Evolutionary conservation across 1,139 yeast species (phyloP).

Genomic region (Debaryomyces udenii): DNA sequence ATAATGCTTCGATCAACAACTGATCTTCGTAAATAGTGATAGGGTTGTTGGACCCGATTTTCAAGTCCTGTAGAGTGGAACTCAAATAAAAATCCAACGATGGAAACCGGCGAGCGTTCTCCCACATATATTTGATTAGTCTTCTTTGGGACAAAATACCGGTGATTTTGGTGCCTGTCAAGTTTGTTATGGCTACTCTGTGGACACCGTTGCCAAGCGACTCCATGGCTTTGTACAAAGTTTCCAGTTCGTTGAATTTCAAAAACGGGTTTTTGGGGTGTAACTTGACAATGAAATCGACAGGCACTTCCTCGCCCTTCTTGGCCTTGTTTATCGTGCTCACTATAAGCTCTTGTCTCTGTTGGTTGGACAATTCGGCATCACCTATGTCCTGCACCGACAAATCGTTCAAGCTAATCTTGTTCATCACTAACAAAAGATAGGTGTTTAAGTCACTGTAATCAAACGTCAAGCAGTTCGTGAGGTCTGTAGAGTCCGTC

Average conservation of each 20-base stretch:
- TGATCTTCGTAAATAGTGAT: constrained; percentile 85
- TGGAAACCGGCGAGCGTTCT: constrained; percentile 84
- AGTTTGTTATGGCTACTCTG: constrained; percentile 78
- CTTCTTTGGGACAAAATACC: constrained; percentile 92
- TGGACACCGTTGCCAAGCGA: constrained; percentile 91
- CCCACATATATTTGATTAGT: constrained; percentile 82
- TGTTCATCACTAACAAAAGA: constrained; percentile 72
- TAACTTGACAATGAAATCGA: constrained; percentile 71
- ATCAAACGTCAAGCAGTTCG: constrained; percentile 79
- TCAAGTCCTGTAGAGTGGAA: constrained; percentile 64
- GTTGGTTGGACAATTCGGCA: constrained; percentile 18
- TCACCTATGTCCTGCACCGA: constrained; percentile 29
- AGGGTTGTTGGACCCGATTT: constrained; percentile 71
- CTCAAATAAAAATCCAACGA: constrained; percentile 74
- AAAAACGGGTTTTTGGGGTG: constrained; percentile 88
- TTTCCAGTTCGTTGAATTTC: constrained; percentile 68
- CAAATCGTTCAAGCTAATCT: constrained; percentile 47
- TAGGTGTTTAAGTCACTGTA: constrained; percentile 90
- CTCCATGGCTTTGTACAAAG: constrained; percentile 75
- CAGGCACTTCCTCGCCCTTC: constrained; percentile 75
- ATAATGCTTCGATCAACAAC: constrained; percentile 80
- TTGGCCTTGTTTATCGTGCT: constrained; percentile 53
- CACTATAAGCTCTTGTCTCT: constrained; percentile 31
- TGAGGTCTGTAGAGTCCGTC: constrained; percentile 45
- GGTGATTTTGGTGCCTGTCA: constrained; percentile 46